Percentiles rank a stretch among this genome's conserved stretches.
These are phyloP conservation scores for Ceratobasidium sp. DNA, from an alignment of 1,284 basidiomycete genomes.

Conservation along the genomic window DNA sequence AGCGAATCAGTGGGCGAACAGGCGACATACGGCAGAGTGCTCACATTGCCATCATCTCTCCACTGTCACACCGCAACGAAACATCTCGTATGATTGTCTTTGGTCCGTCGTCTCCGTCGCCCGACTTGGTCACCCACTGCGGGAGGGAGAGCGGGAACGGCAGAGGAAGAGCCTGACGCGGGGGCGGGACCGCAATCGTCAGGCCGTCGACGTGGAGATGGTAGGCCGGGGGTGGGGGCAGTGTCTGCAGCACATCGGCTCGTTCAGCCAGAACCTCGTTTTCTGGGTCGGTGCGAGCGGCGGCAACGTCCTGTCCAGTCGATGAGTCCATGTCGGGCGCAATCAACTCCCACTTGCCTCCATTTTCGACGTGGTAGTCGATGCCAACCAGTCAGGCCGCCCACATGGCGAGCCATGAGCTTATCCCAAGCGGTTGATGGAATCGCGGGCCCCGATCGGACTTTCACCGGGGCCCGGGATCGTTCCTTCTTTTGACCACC, in stretches of 20 bases:
- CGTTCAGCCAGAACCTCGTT: not conserved
- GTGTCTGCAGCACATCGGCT: slow-evolving; percentile 40
- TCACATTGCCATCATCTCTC: slow-evolving; percentile 53
- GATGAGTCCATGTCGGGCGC: not conserved
- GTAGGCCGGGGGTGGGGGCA: slow-evolving; percentile 52
- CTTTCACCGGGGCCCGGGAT: not conserved
- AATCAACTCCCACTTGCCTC: not conserved
- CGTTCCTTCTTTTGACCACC: not conserved
- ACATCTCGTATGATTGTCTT: slow-evolving; percentile 51
- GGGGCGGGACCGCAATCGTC: slow-evolving; percentile 50
- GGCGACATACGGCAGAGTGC: slow-evolving; percentile 33
- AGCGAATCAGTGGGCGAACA: not conserved
- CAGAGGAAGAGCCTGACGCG: slow-evolving; percentile 36
- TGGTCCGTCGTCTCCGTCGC: slow-evolving; percentile 39
- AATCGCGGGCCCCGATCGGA: slow-evolving; percentile 9
- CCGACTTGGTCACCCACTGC: slow-evolving; percentile 13
- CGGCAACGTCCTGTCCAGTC: not conserved
- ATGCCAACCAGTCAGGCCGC: not conserved
- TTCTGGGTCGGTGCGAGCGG: not conserved
- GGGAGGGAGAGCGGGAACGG: slow-evolving; percentile 20
- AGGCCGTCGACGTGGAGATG: slow-evolving; percentile 49
- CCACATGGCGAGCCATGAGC: not conserved
- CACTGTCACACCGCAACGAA: slow-evolving; percentile 48
- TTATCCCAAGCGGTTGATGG: not conserved
- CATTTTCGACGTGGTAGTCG: slow-evolving; percentile 5